Conservation (phyloP, 108 stramenopile genomes). For the Fistulifera solaris region DNA sequence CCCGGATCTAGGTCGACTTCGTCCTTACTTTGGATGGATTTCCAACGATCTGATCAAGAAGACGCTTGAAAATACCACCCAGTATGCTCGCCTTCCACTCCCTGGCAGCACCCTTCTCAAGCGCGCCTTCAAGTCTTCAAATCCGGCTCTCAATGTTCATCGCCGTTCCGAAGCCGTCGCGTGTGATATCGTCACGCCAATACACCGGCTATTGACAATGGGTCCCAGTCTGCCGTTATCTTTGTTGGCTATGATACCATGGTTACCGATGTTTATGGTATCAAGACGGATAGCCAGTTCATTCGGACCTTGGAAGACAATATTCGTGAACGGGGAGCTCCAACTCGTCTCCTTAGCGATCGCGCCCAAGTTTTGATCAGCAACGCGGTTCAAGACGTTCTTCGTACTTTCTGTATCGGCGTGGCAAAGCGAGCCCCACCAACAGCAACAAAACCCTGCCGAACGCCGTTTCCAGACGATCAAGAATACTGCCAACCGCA, state of each 20-base stretch:
- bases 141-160: not conserved
- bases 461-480: slow-evolving; percentile 13
- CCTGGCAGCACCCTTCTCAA: slow-evolving; percentile 6
- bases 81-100: slow-evolving; percentile 3
- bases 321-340: slow-evolving; percentile 19
- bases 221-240: slow-evolving; percentile 9
- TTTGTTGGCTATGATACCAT: slow-evolving; percentile 4
- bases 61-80: slow-evolving; percentile 13
- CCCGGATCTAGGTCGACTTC: not conserved
- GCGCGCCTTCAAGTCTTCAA: too few species aligned
- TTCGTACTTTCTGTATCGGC: slow-evolving; percentile 12
- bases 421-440: slow-evolving; percentile 17
- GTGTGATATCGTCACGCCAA: slow-evolving; percentile 10
- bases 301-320: slow-evolving; percentile 9
- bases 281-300: slow-evolving; percentile 11
- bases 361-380: slow-evolving; percentile 5
- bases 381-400: slow-evolving; percentile 14
- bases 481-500: too few species aligned
- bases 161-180: slow-evolving; percentile 13
- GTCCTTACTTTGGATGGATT: slow-evolving; percentile 5
- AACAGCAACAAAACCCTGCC: slow-evolving; percentile 16
- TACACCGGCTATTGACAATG: not conserved
- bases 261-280: slow-evolving; percentile 12
- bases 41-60: slow-evolving; percentile 6
- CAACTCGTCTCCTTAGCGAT: slow-evolving; percentile 3